Evolutionary conservation across 345 rosid species (phyloP).

Genomic region (Salix brachista): DNA sequence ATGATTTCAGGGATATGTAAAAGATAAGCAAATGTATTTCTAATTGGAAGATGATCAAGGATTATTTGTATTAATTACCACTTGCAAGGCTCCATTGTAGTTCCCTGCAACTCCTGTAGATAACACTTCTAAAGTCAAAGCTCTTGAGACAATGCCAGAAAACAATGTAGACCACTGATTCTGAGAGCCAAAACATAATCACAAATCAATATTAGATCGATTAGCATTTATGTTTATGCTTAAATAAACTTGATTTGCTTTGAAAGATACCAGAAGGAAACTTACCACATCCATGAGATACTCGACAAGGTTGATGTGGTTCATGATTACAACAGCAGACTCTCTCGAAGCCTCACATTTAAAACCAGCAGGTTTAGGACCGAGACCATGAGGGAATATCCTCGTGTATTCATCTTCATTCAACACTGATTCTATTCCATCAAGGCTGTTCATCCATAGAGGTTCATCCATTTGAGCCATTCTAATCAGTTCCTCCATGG

Average conservation of each 20-base stretch:
- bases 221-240: neutral
- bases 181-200: conserved; percentile 30
- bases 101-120: conserved; percentile 64
- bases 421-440: conserved; percentile 39
- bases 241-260: neutral
- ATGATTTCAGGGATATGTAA: neutral
- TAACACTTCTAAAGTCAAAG: conserved; percentile 57
- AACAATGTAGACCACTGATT: conserved; percentile 74
- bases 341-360: conserved; percentile 79
- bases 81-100: conserved; percentile 71
- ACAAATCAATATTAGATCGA: neutral
- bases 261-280: neutral
- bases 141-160: conserved; percentile 63
- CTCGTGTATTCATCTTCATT: conserved; percentile 66
- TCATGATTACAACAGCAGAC: conserved; percentile 61
- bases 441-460: conserved; percentile 56
- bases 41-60: neutral
- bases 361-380: conserved; percentile 58
- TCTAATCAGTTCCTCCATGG: conserved; percentile 80
- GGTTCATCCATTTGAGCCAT: conserved; percentile 82
- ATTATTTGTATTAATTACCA: conserved; percentile 38
- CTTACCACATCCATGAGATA: conserved; percentile 79
- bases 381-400: conserved; percentile 52
- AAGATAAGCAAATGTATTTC: neutral
- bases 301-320: conserved; percentile 57